phyloP scores from a whole-genome alignment of 257 asterid genomes.

The Nicotiana otophora region DNA sequence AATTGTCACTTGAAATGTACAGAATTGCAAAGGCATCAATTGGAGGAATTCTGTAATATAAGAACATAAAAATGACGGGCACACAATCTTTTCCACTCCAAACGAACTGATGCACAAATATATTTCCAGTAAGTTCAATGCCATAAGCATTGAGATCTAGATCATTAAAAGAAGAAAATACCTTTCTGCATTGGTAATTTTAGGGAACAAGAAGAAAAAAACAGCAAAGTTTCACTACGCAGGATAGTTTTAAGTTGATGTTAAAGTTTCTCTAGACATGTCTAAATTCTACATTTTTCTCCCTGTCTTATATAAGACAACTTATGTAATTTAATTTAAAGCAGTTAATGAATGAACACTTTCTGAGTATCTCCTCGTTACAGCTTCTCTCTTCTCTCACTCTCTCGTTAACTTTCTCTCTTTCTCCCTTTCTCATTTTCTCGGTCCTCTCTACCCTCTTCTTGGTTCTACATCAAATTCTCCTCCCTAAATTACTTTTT shows the following conservation, averaged over 20 bases:
- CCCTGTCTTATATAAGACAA: not conserved
- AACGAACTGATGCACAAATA: not conserved
- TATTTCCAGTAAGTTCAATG: not conserved
- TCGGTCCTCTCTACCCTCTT: not conserved
- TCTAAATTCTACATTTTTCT: not conserved
- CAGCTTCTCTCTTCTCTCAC: not conserved
- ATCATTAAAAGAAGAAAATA: not conserved
- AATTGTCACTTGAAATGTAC: not conserved
- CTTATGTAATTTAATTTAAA: no score
- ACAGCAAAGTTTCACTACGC: not conserved
- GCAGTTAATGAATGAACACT: conserved; percentile 6
- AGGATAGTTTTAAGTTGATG: not conserved
- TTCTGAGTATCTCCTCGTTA: not conserved
- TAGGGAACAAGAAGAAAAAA: not conserved
- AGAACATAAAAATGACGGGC: not conserved
- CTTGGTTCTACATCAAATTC: not conserved
- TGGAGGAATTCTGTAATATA: not conserved
- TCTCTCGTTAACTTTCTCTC: not conserved
- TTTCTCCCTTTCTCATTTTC: not conserved
- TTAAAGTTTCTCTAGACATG: not conserved
- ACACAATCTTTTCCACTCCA: not conserved
- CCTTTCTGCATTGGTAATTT: not conserved
- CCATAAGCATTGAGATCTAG: not conserved
- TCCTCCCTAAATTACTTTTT: not conserved
- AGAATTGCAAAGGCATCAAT: not conserved